phyloP scores from a whole-genome alignment of 2,329 filamentous ascomycete genomes.

The Aspergillus cejpii region DNA sequence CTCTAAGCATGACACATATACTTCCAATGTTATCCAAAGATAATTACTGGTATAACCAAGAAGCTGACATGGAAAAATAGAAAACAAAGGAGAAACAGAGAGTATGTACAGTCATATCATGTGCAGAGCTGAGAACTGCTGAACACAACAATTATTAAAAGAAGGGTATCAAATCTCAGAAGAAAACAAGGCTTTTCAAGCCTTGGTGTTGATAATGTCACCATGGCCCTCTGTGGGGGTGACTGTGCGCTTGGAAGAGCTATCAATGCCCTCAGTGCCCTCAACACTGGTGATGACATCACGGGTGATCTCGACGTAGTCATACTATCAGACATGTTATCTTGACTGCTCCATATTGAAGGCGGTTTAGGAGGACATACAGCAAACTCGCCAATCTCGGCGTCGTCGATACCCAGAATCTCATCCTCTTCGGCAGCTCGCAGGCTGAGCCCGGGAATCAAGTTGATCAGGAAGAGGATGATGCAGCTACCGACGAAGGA shows the following conservation, averaged over 20 bases:
- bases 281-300: slow-evolving; percentile 53
- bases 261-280: neutral
- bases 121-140: neutral
- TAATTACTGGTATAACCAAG: neutral
- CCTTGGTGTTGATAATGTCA: slow-evolving; percentile 13
- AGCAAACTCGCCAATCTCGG: slow-evolving; percentile 89
- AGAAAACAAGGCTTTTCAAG: slow-evolving; percentile 1
- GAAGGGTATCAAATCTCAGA: neutral
- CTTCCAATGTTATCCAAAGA: neutral
- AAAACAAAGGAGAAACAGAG: neutral
- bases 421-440: slow-evolving; percentile 72
- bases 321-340: slow-evolving; percentile 50
- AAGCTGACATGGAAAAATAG: neutral
- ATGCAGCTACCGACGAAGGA: slow-evolving; percentile 70
- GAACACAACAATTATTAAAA: neutral
- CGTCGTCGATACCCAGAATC: slow-evolving; percentile 77
- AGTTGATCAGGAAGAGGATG: slow-evolving; percentile 73
- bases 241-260: slow-evolving; percentile 9
- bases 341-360: neutral
- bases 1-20: neutral
- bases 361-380: slow-evolving; percentile 36
- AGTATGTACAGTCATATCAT: neutral
- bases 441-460: slow-evolving; percentile 68
- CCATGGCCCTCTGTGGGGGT: slow-evolving; percentile 4
- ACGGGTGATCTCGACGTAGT: slow-evolving; percentile 77